Evolutionary conservation across 208 protist species (phyloP), one percentile per base, ranked within the genome.

Genomic region (Sergeia podlipaevii): DNA sequence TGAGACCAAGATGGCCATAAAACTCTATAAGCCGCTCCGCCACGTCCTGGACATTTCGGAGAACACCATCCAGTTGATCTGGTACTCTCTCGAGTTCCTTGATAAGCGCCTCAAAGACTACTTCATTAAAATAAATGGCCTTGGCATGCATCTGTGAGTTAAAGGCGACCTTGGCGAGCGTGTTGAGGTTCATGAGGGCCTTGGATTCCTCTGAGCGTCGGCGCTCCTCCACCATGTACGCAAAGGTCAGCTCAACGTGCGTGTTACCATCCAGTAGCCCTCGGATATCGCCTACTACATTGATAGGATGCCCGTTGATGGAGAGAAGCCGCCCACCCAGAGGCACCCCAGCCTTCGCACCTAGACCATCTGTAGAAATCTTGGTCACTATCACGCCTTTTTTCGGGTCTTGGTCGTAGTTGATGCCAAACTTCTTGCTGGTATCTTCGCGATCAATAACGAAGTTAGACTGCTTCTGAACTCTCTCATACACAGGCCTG

Each of bases 111-210:
- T 89, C 74, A 47, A 95, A 89, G 11, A 91, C 62, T 8, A 90
- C 60, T 58, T 95, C 88, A 46, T 90, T 92, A 59, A 95, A 85
- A 74, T 89, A 95, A 48, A 95, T 89, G 8, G 79, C 84, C 58
- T 90, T 95, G 24, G 80, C 79, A 60, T 92, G 84, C 79, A 91
- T 89, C 58, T 88, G 67, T 1, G 82, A 85, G 34, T 72, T 62
- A 38, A 82, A 83, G 8, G 88, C 81, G 4, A 92, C 82, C 27
- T 67, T 71, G 24, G 88, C 82, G 15, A 92, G 73, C 27, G 71
- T 68, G 30, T 80, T 67, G 37, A 92, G 41, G 54, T 81, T 78
- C 77, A 95, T 91, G 24, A 95, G 59, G 37, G 54, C 58, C 46
- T 79, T 80, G 47, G 51, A 58, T n/a, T n/a, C n/a, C 48, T 79